phyloP scores from a whole-genome alignment of 2,329 filamentous ascomycete genomes.

The Xylaria arbuscula region DNA sequence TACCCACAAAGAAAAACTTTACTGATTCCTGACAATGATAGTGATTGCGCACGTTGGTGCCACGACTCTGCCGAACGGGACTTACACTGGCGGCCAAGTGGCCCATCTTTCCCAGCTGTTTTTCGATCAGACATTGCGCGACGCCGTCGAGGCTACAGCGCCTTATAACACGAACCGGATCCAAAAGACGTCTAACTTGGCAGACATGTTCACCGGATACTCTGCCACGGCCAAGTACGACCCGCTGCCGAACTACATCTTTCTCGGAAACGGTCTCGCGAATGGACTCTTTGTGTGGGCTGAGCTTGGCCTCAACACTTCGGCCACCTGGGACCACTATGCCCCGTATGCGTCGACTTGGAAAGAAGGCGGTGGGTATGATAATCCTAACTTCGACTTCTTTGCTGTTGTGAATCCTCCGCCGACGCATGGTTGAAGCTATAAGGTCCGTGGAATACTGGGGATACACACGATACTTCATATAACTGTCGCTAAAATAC shows the following conservation, averaged over 20 bases:
- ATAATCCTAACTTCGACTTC: conserved; percentile 48
- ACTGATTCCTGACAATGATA: too few relatives aligned
- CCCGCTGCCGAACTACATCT: conserved; percentile 63
- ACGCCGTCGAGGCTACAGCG: conserved; percentile 51
- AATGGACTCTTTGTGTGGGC: conserved; percentile 49
- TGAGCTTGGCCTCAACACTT: conserved; percentile 48
- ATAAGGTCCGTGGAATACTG: neutral
- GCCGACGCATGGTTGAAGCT: conserved; percentile 43
- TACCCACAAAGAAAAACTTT: too few relatives aligned
- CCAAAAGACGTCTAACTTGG: conserved; percentile 45
- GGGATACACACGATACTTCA: neutral
- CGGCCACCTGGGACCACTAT: conserved; percentile 48
- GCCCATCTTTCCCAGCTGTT: conserved; percentile 59
- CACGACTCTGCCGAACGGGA: conserved; percentile 52
- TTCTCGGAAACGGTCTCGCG: conserved; percentile 40
- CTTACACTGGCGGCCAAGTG: conserved; percentile 53
- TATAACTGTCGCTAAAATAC: neutral
- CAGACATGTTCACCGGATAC: conserved; percentile 49
- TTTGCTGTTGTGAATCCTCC: conserved; percentile 43
- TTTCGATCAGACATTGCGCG: conserved; percentile 54
- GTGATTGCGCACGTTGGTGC: conserved; percentile 53
- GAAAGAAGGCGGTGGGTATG: conserved; percentile 49
- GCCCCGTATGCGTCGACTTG: conserved; percentile 46
- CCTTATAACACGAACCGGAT: conserved; percentile 55
- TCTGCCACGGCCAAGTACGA: conserved; percentile 52